Evolutionary conservation across 2,329 filamentous ascomycete genomes (phyloP).

Genomic region (Neofusicoccum kwambonambiense): DNA sequence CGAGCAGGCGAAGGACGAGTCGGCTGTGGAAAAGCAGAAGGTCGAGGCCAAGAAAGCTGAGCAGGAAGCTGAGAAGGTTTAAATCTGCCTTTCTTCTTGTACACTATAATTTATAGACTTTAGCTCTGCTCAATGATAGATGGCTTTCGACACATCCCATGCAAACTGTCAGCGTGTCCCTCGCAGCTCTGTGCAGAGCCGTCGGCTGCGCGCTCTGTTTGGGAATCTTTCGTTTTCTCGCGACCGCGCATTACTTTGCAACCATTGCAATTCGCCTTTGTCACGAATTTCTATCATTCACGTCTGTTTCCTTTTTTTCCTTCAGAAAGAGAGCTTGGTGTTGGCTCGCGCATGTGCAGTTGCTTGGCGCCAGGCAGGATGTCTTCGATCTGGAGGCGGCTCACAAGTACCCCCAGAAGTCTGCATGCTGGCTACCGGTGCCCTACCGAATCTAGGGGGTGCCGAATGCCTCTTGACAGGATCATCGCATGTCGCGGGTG

Average conservation of each 20-base stretch:
- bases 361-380: neutral
- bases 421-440: no score
- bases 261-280: no score
- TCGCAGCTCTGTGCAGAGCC: no score
- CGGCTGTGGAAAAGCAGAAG: conserved; percentile 4
- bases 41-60: conserved; percentile 18
- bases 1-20: neutral
- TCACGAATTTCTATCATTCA: no score
- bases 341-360: neutral
- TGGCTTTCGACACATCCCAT: neutral
- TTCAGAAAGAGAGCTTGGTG: neutral
- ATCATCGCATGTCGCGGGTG: no score
- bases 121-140: conserved; percentile 19
- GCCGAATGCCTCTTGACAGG: no score
- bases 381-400: neutral
- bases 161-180: neutral
- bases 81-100: conserved; percentile 11
- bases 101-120: conserved; percentile 7
- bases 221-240: no score
- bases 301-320: no score
- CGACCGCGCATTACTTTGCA: no score
- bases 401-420: no score
- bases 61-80: conserved; percentile 18
- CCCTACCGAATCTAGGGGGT: no score
- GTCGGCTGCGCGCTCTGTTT: no score